phyloP scores from a whole-genome alignment of 179 eudicot genomes.

The Sideroxylon spinosum region DNA sequence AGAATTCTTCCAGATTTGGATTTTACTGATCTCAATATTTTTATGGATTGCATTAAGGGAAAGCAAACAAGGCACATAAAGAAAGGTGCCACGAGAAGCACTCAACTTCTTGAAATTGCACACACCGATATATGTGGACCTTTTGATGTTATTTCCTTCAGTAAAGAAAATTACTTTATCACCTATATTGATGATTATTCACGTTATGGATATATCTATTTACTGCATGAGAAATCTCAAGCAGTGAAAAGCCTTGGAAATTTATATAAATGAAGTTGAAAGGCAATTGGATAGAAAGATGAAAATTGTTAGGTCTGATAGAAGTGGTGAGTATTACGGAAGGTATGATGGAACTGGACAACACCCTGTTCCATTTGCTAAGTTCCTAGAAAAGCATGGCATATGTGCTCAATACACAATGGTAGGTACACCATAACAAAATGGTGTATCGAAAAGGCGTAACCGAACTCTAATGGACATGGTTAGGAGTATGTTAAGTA shows the following conservation, averaged over 20 bases:
- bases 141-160: conserved; percentile 3
- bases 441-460: neutral
- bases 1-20: neutral
- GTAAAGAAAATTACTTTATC: neutral
- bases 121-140: neutral
- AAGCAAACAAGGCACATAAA: neutral
- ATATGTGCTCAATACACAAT: conserved; percentile 10
- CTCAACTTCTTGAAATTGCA: conserved; percentile 1
- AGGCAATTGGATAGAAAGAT: no score
- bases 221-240: no score
- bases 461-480: neutral
- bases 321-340: no score
- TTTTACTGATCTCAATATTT: neutral
- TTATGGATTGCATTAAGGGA: conserved; percentile 9
- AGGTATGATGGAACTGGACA: neutral
- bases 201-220: neutral
- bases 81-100: conserved; percentile 1
- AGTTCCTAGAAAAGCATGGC: neutral
- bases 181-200: neutral
- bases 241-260: no score
- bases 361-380: neutral
- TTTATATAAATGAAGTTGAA: no score
- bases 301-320: no score
- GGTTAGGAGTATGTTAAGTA: neutral
- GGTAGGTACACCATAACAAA: conserved; percentile 1